Evolutionary conservation across 257 asterid species (phyloP), one percentile per base, ranked within the genome.

Genomic region (Henckelia pumila): DNA sequence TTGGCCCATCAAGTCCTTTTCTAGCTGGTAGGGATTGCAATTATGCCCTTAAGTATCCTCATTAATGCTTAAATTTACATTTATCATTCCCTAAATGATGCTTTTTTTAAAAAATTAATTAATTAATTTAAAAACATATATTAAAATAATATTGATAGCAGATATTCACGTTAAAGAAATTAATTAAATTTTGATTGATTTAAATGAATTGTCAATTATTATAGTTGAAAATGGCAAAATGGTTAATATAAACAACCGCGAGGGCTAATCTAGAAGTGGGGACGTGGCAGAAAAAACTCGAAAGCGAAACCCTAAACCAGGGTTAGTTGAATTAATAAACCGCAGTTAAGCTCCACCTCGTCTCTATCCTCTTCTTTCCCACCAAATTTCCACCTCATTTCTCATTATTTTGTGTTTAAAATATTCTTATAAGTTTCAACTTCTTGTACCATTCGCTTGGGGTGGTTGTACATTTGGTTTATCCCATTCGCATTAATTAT

Each of bases 391-490:
- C 55, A 47, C 20, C 55, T 47, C 20, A 47, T 47, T 59, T 19
- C n/a, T 14, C 24, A 21, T 35, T 22, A 23, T 21, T 19, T n/a
- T 8, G 44, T 8, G 13, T 2, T 3, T 47, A n/a, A n/a, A 40
- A 64, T 23, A 21, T 7, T 17, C 3, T n/a, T 2, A 26, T 13
- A 59, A 10, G n/a, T n/a, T 25, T 30, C 17, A 2, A 29, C 65
- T 22, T 56, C 26, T 17, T 44, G 74, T 78, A 73, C 79, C n/a
- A 23, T 61, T 26, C 77, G 73, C 75, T 29, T 9, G 6, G 30
- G 2, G 13, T 1, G 1, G 32, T 78, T 78, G 85, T 79, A 79
- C 87, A 32, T 52, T 76, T 21, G 49, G 63, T 72, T 59, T 61
- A 57, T 16, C 76, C 37, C 68, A 59, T 50, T 64, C 55, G 69